Evolutionary conservation across 2,329 filamentous ascomycete species (phyloP).

Genomic region (Phoma sp.): DNA sequence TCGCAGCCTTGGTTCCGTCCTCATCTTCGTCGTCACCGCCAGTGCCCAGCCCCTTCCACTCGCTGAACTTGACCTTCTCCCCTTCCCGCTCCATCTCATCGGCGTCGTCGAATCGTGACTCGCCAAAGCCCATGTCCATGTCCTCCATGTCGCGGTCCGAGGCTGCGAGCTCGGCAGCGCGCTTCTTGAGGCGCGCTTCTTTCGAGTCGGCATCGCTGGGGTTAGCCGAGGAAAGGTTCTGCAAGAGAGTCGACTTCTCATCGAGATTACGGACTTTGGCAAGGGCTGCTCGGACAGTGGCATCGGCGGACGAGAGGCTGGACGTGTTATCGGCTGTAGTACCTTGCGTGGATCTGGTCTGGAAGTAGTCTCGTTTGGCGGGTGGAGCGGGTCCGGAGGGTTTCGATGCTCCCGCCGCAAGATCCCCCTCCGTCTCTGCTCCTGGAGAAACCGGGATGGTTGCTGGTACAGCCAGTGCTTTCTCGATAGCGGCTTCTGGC

Average conservation of each 20-base stretch:
- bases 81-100: constrained; percentile 73
- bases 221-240: constrained; percentile 35
- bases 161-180: constrained; percentile 70
- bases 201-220: constrained; percentile 55
- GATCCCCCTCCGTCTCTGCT: constrained; percentile 8
- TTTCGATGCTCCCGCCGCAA: constrained; percentile 6
- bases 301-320: constrained; percentile 63
- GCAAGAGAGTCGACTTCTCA: constrained; percentile 54
- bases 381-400: constrained; percentile 10
- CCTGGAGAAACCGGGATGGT: constrained; percentile 1
- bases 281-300: constrained; percentile 80
- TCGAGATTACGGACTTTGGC: constrained; percentile 72
- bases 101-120: constrained; percentile 84
- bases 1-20: constrained; percentile 55
- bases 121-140: constrained; percentile 93
- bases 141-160: constrained; percentile 84
- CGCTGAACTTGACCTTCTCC: constrained; percentile 69
- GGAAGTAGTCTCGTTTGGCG: constrained; percentile 33
- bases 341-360: constrained; percentile 12
- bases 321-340: constrained; percentile 42
- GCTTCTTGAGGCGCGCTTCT: constrained; percentile 69
- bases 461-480: not conserved
- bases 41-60: constrained; percentile 64
- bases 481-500: not conserved
- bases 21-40: constrained; percentile 56